Evolutionary conservation across 2,329 filamentous ascomycete genomes (phyloP).

Genomic region (Coniochaeta ligniaria): DNA sequence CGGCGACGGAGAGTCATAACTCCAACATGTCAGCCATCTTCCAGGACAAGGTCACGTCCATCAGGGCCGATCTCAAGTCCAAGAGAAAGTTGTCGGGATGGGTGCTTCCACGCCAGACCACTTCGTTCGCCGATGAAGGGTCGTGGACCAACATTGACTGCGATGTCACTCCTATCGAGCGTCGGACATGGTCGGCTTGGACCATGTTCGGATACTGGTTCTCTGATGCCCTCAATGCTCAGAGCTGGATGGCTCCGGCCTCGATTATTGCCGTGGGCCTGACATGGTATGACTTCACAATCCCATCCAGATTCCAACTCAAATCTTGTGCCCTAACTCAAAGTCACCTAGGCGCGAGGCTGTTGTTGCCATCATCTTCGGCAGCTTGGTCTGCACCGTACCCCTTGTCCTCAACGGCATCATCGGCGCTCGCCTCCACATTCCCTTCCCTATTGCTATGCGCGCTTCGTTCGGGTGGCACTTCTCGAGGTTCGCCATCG

Average conservation of each 20-base stretch:
- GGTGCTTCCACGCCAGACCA: constrained; percentile 28
- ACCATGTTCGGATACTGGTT: constrained; percentile 33
- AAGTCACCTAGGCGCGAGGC: constrained; percentile 11
- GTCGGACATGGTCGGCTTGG: constrained; percentile 33
- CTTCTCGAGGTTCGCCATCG: constrained; percentile 22
- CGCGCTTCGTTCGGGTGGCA: constrained; percentile 29
- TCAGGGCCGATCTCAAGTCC: constrained; percentile 22
- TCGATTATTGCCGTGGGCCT: constrained; percentile 37
- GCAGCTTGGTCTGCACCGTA: constrained; percentile 15
- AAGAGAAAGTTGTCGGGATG: constrained; percentile 29
- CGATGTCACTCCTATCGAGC: constrained; percentile 35
- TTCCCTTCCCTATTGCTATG: constrained; percentile 28
- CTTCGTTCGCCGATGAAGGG: constrained; percentile 30
- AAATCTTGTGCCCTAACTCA: not conserved
- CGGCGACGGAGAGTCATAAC: not conserved
- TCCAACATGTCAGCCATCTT: constrained; percentile 4
- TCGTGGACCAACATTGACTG: constrained; percentile 35
- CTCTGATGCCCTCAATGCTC: constrained; percentile 33
- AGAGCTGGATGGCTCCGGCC: constrained; percentile 35
- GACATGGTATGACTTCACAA: constrained; percentile 24
- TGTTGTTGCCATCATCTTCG: constrained; percentile 16
- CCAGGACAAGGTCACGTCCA: constrained; percentile 17
- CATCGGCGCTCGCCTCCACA: constrained; percentile 26
- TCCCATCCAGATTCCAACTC: too few species aligned
- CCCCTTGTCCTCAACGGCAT: constrained; percentile 11